Base-by-base conservation (phyloP, 192 early-diverging fungal species). In the Spizellomyces sp. region DNA sequence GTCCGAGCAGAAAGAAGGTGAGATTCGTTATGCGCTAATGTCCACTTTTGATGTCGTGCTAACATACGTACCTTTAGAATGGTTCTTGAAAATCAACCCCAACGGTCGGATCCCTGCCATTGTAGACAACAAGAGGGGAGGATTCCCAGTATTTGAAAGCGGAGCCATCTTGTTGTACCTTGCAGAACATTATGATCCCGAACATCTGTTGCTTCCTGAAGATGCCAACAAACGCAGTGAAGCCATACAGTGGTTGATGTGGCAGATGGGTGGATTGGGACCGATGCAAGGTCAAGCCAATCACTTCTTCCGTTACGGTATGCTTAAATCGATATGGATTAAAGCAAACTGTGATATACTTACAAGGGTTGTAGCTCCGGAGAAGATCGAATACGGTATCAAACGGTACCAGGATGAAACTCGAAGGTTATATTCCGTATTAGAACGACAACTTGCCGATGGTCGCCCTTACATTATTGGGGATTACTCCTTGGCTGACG, bases 101-200 rank as follows among this genome's bases (percentile, higher is more conserved):
- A 87, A 87, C 73, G 80, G 81, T 22, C 77, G 77, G 62, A 77
- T 86, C 48, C 78, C 80, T 10, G 81, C 84, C 22, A 77, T 88
- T 55, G 76, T 80, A 6, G 84, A 88, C 69, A 21, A 86, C 67
- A 47, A 63, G 12, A 75, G 77, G 44, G 71, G 74, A 50, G 81
- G 84, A 73, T 83, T 83, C 71, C 14, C 55, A 50, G 84, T 88
- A 8, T 86, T 88, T 66, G 87, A 88, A 64, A 79, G 70, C 41
- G 85, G 79, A 21, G 87, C 87, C 14, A 88, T 88, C 50, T 73
- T 88, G 70, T 62, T 78, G 9, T 88, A 87, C 75, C 73, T 88
- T 12, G 83, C 81, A 27, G 83, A 85, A 17, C 62, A 77, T 70
- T 81, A 86, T 50, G 87, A 84, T 71, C 77, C 73, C 12, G 59